These are phyloP conservation scores for Sporopachydermia quercuum DNA, from an alignment of 805 yeast genomes.

Conservation along the genomic window DNA sequence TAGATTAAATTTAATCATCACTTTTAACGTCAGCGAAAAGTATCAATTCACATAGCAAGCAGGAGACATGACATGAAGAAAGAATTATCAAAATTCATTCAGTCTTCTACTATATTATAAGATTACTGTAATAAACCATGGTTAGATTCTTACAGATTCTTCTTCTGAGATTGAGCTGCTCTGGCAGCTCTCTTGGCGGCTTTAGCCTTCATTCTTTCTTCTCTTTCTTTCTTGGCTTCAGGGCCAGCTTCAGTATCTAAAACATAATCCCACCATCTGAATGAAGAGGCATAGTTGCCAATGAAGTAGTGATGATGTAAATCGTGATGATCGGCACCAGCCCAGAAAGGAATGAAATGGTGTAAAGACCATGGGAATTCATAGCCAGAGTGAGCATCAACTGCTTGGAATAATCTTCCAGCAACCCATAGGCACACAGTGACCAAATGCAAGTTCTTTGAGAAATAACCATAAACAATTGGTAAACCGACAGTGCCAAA, in stretches of 20 bases:
- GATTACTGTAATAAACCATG: too few species aligned
- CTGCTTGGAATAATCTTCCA: conserved; percentile 85
- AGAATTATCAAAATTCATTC: too few species aligned
- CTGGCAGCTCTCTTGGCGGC: conserved; percentile 33
- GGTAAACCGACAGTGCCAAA: conserved; percentile 96
- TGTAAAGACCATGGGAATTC: conserved; percentile 96
- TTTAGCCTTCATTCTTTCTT: conserved; percentile 40
- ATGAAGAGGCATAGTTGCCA: conserved; percentile 88
- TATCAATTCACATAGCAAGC: too few species aligned
- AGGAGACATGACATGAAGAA: too few species aligned
- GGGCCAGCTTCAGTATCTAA: conserved; percentile 86
- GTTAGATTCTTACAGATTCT: too few species aligned
- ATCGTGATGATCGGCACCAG: conserved; percentile 97
- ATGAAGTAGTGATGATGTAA: conserved; percentile 92
- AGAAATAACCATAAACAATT: conserved; percentile 61
- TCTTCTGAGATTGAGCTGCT: conserved; percentile 4
- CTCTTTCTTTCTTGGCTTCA: conserved; percentile 63
- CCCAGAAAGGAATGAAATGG: conserved; percentile 90
- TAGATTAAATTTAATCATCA: too few species aligned
- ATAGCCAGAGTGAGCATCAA: conserved; percentile 95
- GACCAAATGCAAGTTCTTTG: conserved; percentile 68
- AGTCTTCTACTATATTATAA: too few species aligned
- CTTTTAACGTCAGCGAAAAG: too few species aligned
- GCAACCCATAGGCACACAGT: conserved; percentile 86
- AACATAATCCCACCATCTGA: conserved; percentile 90